Evolutionary conservation across 139 green algal genomes (phyloP), one percentile per base, ranked within the genome.

Genomic region (Astrephomene gubernaculifera): DNA sequence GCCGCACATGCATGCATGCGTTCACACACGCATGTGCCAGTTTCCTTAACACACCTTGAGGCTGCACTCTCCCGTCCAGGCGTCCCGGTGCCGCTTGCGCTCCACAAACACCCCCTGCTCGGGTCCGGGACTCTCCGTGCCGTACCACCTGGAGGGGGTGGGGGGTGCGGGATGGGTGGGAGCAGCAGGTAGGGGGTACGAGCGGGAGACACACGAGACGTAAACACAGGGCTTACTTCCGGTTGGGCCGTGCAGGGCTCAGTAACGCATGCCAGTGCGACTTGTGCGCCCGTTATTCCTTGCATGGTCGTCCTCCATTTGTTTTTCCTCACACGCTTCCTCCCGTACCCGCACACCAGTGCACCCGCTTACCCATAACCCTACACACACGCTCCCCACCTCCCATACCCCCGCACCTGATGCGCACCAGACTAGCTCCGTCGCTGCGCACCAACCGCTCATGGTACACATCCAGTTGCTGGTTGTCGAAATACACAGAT

Each of bases 41-140:
- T 25, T 25, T 25, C 49, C 49, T 12, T 57, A 57, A 57, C 49
- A 57, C 79, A 93, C 94, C 92, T 98, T 98, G 75, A 93, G 71
- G 79, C 89, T 94, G 14, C 67, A 65, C 75, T 96, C 86, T 10
- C 93, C 94, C 0, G 92, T 97, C 91, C 93, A 96, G 52, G 79
- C 85, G 61, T 95, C 93, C 3, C 91, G 82, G 91, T 98, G 95
- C 44, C 93, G 89, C 91, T 98, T 98, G 52, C 92, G 90, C 92
- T 98, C 95, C 41, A 98, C 87, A 83, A 95, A 98, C n/a, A 97
- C 54, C n/a, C 6, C 8, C 36, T 52, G 14, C 33, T 79, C 10
- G 21, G 39, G 64, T 36, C 1, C 41, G n/a, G 64, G 72, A n/a
- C 14, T 2, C 49, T 35, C 33, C 14, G 36, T 25, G 33, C 63